Percentiles rank a stretch among this genome's conserved stretches.
phyloP scores from a whole-genome alignment of 2,329 filamentous ascomycete genomes.

The Endothia cerciana region DNA sequence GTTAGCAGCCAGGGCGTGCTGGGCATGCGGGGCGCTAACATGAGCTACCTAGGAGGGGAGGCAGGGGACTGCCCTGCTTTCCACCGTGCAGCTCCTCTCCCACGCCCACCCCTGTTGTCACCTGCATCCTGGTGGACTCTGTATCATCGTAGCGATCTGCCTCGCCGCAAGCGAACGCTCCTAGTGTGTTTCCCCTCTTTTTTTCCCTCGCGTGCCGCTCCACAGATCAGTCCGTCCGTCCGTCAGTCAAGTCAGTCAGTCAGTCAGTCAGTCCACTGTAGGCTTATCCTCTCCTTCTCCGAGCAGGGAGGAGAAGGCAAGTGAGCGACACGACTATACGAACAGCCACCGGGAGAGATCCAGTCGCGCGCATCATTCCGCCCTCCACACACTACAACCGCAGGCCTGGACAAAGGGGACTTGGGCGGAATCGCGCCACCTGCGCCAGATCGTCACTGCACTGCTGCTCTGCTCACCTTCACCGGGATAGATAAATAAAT shows the following conservation, averaged over 20 bases:
- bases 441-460: conserved; percentile 10
- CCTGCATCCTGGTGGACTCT: background rate
- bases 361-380: background rate
- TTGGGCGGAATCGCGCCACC: background rate
- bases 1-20: background rate
- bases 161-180: background rate
- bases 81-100: background rate
- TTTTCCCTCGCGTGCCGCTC: background rate
- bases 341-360: background rate
- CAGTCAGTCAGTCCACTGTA: background rate
- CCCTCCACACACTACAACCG: background rate
- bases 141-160: background rate
- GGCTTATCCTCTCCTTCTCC: conserved; percentile 4
- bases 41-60: background rate
- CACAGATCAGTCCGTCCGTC: too few species aligned
- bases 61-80: background rate
- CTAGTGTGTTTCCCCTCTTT: background rate
- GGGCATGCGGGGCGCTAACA: background rate
- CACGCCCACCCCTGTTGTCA: background rate
- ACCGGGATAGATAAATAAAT: background rate
- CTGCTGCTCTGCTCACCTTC: background rate
- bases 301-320: background rate
- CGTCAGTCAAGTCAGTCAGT: background rate
- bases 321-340: background rate
- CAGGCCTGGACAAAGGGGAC: background rate